Conservation (phyloP, 2,329 filamentous ascomycete species). For the Emydomyces testavorans region DNA sequence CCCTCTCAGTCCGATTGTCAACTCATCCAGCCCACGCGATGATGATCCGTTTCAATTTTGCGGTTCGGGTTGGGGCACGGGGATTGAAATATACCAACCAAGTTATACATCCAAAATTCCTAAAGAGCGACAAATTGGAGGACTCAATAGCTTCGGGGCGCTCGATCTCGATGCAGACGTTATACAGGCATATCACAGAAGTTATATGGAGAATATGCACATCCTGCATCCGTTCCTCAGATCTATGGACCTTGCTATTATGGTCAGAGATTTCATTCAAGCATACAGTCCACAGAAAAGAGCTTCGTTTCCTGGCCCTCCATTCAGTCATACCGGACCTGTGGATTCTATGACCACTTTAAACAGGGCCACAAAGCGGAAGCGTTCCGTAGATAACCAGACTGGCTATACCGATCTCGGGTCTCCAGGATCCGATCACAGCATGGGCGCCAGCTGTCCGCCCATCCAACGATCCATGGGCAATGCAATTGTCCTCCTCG, state of each 20-base stretch:
- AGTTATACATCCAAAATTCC: constrained; percentile 23
- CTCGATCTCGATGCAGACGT: constrained; percentile 44
- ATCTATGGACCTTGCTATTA: constrained; percentile 39
- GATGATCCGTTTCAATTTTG: constrained; percentile 27
- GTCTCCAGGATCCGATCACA: constrained; percentile 11
- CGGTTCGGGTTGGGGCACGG: constrained; percentile 43
- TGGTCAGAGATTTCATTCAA: constrained; percentile 43
- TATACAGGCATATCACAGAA: constrained; percentile 41
- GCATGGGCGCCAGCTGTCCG: constrained; percentile 1
- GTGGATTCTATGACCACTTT: constrained; percentile 3
- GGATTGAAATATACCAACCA: constrained; percentile 27
- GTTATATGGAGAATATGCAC: constrained; percentile 51
- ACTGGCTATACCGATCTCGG: constrained; percentile 11
- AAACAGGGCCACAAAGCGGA: constrained; percentile 15
- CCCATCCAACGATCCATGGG: constrained; percentile 52
- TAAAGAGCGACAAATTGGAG: constrained; percentile 31
- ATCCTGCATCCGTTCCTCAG: constrained; percentile 55
- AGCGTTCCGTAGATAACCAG: constrained; percentile 14
- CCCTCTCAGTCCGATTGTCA: constrained; percentile 13
- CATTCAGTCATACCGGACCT: neutral
- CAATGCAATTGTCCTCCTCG: constrained; percentile 69
- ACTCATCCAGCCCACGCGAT: constrained; percentile 18
- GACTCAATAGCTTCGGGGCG: constrained; percentile 40
- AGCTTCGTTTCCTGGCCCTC: neutral
- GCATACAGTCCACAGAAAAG: constrained; percentile 33